These are phyloP conservation scores for Wickerhamiella spandovensis DNA, from an alignment of 805 yeast species.

Conservation along the genomic window DNA sequence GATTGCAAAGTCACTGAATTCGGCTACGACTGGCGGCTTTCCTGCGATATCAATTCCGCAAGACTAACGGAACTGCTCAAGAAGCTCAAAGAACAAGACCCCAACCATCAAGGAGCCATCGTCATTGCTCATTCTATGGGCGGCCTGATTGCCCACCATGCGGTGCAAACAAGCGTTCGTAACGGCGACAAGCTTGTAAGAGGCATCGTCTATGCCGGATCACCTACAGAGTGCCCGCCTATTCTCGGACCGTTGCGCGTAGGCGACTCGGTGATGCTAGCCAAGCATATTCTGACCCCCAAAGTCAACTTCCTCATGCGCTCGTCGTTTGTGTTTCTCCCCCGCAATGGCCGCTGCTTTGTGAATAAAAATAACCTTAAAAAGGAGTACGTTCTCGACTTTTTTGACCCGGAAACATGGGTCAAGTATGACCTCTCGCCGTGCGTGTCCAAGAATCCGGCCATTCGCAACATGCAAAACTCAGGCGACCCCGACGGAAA, in stretches of 20 bases:
- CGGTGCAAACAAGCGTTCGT: constrained; percentile 33
- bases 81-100: constrained; percentile 23
- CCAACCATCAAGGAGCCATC: constrained; percentile 40
- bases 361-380: constrained; percentile 33
- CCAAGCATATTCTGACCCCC: constrained; percentile 60
- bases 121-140: constrained; percentile 93
- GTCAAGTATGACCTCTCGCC: constrained; percentile 63
- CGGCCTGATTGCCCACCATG: constrained; percentile 72
- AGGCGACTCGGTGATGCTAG: constrained; percentile 68
- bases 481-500: constrained; percentile 4
- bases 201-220: constrained; percentile 70
- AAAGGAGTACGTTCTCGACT: constrained; percentile 39
- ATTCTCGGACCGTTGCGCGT: constrained; percentile 73
- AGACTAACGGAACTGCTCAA: constrained; percentile 39
- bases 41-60: constrained; percentile 41
- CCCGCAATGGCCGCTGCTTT: constrained; percentile 57
- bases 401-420: constrained; percentile 73
- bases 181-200: constrained; percentile 52
- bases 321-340: constrained; percentile 66
- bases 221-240: constrained; percentile 73
- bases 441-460: constrained; percentile 33
- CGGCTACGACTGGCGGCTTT: constrained; percentile 91
- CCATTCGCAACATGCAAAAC: constrained; percentile 8
- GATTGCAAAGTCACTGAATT: constrained; percentile 53
- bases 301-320: constrained; percentile 85